Evolutionary conservation across 148 eudicot species (phyloP).

Genomic region (Cornus suecica): DNA sequence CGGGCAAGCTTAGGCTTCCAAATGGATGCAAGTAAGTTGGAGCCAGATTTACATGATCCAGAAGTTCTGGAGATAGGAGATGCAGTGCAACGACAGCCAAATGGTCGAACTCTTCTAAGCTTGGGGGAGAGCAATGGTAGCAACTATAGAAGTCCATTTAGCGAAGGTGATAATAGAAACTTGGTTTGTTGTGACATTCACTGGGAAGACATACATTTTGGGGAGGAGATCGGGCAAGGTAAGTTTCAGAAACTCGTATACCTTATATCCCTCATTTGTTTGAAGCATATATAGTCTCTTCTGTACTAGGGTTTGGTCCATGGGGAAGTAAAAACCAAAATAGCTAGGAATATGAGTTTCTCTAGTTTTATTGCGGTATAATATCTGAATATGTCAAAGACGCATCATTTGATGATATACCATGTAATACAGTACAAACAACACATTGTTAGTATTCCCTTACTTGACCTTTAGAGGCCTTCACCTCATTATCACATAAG

Average conservation of each 20-base stretch:
- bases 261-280: background rate
- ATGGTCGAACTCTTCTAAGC: slow-evolving; percentile 18
- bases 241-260: slow-evolving; percentile 6
- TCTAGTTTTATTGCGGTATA: background rate
- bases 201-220: slow-evolving; percentile 76
- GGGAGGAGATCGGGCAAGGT: slow-evolving; percentile 86
- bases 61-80: slow-evolving; percentile 28
- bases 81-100: slow-evolving; percentile 29
- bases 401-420: background rate
- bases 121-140: slow-evolving; percentile 36
- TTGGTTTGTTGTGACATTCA: slow-evolving; percentile 49
- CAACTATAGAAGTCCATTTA: slow-evolving; percentile 39
- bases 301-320: background rate
- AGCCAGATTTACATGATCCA: slow-evolving; percentile 27
- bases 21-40: slow-evolving; percentile 18
- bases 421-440: background rate
- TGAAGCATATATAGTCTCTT: background rate
- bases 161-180: slow-evolving; percentile 41
- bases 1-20: slow-evolving; percentile 24
- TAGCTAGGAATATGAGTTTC: background rate
- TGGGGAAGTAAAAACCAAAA: background rate
- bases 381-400: background rate
- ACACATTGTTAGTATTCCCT: background rate
- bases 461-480: background rate
- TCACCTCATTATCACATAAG: background rate